Base-by-base conservation (phyloP, 2,329 filamentous ascomycete genomes). In the Cordyceps pruinosa region DNA sequence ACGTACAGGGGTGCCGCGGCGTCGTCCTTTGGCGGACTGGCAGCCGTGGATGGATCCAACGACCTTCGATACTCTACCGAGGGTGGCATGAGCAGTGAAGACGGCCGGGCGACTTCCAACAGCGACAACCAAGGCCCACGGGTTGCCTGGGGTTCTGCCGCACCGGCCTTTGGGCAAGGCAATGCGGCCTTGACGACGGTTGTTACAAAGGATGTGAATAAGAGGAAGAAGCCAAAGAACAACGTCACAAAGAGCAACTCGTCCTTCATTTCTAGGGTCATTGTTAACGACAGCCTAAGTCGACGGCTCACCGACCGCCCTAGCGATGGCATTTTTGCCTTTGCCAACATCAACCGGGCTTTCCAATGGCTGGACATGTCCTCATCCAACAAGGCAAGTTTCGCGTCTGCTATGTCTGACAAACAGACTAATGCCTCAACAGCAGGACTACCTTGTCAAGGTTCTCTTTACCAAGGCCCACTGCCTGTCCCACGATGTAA, bases 161-260 rank as follows among this genome's bases (percentile, higher is more conserved):
- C 80, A 6, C 87, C 89, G 1, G 83, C 87, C 0, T 97, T 97
- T 71, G 93, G 93, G 8, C 89, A 94, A 65, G 88, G 89, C 54
- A 97, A 96, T 68, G 81, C 86, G 7, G 80, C 89, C 26, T 77
- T 97, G 30, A 76, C 80, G 12, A 77, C 79, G 19, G 76, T 79
- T 17, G 79, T 81, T 52, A 77, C 80, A 30, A 90, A 90, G 66
- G 89, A 92, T 66, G 80, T 83, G 41, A 85, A 83, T 62, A 97
- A 97, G 77, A 82, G 85, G 69, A 84, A 87, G 67, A 99, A 99
- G 71, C 94, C 94, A 2, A 99, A 97, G 79, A 97, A 93, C 73
- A 97, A 95, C 71, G 94, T 99, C 71, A 86, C 93, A 53, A 99
- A 99, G 78, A 97, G 91, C 75, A 97, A 96, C 72, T 99, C 94